Evolutionary conservation across 176 grass and related monocot genomes (phyloP), one percentile per base, ranked within the genome.

Genomic region (Alloteropsis semialata): DNA sequence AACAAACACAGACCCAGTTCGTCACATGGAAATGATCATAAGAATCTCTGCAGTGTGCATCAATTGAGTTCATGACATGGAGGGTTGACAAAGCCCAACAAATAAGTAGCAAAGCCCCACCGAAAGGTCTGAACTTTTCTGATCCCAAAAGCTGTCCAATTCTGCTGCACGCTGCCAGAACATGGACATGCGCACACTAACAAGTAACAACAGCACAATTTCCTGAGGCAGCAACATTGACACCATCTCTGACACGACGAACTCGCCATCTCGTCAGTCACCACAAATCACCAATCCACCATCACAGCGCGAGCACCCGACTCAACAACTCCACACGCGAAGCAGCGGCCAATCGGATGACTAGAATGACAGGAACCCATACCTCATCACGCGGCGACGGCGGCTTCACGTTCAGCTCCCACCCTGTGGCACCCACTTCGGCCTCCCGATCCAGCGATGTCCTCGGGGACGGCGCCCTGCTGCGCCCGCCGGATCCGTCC

Each of bases 401-500:
- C 32, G 38, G 44, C 83, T 36, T 55, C 64, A 48, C 56, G 44
- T 62, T 63, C 62, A 19, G 18, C 69, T 69, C 49, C 85, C 38
- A 60, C 4, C 60, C 59, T 28, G 50, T 2, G 41, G 69, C 24
- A 22, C 17, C 69, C 11, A 58, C 51, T 80, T 81, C 86, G 18
- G 70, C 69, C 75, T 91, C 88, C 86, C 80, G 90, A 93, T 98
- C 96, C 82, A 88, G 45, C 10, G 88, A 93, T 24, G 65, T 81
- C 83, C 81, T 78, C 45, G 86, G 82, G 3, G 82, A 81, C 36
- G 88, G 84, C 73, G 74, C 83, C 85, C 69, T 91, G 76, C 69
- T 93, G 49, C 76, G 84, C 22, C 58, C 76, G 42, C 49, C 73
- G 72, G 63, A 84, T 81, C 85, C 88, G 5, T 98, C 90, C 38